Percentiles rank a stretch among this genome's conserved stretches.
These are phyloP conservation scores for Metschnikowia lochheadii DNA, from an alignment of 805 yeast genomes.

Conservation along the genomic window DNA sequence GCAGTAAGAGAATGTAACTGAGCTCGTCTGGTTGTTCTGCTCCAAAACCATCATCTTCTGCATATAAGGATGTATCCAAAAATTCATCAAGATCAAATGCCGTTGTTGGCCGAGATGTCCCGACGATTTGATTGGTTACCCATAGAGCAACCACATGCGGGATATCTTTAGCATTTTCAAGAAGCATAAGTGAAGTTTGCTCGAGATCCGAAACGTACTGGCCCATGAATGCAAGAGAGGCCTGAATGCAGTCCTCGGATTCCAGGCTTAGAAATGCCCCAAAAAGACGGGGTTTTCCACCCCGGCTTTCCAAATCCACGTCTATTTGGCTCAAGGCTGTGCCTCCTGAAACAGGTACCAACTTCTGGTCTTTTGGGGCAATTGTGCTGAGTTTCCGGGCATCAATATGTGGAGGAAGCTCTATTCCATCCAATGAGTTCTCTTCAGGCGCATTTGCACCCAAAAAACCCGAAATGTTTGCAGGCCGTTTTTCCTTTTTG, in stretches of 20 bases:
- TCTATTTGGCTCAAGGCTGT: slow-evolving; percentile 4
- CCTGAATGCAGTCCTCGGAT: slow-evolving; percentile 21
- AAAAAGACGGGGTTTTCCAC: slow-evolving; percentile 9
- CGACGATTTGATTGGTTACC: slow-evolving; percentile 26
- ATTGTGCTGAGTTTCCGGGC: slow-evolving; percentile 26
- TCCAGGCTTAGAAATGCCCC: slow-evolving; percentile 15
- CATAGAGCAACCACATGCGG: slow-evolving; percentile 23
- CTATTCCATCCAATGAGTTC: slow-evolving; percentile 31
- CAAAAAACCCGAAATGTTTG: not conserved
- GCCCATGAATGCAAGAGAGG: slow-evolving; percentile 11
- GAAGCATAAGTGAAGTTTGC: not conserved
- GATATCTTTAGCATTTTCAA: not conserved
- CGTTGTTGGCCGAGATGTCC: not conserved
- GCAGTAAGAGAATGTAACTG: slow-evolving; percentile 27
- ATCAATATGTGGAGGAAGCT: slow-evolving; percentile 36
- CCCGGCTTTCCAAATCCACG: slow-evolving; percentile 2
- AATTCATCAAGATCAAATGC: slow-evolving; percentile 18
- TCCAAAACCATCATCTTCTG: no score
- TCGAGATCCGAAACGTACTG: slow-evolving; percentile 1
- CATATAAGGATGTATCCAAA: slow-evolving; percentile 1
- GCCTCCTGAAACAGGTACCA: not conserved
- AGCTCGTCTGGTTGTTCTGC: slow-evolving; percentile 21
- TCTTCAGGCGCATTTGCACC: not conserved
- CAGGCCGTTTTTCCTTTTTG: not conserved
- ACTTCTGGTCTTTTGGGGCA: not conserved